These are phyloP conservation scores for Neurospora cerealis DNA, from an alignment of 495 filamentous ascomycete genomes.

Conservation along the genomic window DNA sequence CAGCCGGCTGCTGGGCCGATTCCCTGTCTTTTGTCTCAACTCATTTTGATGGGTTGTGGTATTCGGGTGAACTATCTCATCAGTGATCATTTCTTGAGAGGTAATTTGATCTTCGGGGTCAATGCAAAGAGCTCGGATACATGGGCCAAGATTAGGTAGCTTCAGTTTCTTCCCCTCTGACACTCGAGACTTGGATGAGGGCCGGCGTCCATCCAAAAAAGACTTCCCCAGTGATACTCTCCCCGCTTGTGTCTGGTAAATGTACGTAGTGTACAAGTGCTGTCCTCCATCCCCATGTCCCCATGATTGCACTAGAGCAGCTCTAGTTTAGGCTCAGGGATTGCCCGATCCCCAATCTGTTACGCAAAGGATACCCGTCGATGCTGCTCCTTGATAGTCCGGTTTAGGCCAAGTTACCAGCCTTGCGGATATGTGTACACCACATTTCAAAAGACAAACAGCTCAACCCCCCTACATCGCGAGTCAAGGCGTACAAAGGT, in stretches of 20 bases:
- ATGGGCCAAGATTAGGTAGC: background rate
- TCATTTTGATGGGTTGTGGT: background rate
- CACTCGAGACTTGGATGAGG: background rate
- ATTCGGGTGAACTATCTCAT: background rate
- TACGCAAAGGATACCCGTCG: background rate
- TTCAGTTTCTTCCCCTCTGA: background rate
- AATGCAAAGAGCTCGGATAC: background rate
- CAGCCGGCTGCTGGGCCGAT: background rate
- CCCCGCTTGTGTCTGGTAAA: background rate
- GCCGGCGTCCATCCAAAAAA: background rate
- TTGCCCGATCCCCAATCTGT: background rate
- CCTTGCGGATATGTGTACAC: background rate
- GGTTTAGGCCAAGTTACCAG: background rate
- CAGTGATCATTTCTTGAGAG: background rate
- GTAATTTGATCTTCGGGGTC: background rate
- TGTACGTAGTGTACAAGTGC: background rate
- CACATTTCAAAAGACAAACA: background rate
- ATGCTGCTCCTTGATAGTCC: background rate
- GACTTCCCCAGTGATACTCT: background rate
- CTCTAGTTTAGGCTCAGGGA: background rate
- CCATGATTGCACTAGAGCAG: background rate
- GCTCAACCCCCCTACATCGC: background rate
- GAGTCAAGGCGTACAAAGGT: conserved; percentile 4
- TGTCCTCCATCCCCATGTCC: background rate
- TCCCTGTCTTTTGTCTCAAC: background rate